These are phyloP conservation scores for Leccinum boreale DNA, from an alignment of 768 basidiomycete genomes.

Conservation along the genomic window DNA sequence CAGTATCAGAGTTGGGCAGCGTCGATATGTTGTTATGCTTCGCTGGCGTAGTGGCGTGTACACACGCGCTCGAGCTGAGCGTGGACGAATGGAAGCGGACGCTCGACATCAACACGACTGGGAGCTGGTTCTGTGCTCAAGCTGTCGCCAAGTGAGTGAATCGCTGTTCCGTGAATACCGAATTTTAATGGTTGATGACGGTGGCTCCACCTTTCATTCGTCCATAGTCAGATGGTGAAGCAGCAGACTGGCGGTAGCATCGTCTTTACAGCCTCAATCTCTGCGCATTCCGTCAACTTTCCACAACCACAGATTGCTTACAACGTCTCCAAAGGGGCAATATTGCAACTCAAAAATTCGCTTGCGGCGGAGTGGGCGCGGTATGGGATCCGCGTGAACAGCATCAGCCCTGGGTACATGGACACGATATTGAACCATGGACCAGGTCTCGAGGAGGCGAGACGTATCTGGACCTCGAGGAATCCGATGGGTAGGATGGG, in stretches of 20 bases:
- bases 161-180: background rate
- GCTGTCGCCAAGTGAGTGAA: conserved; percentile 33
- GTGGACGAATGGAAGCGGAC: conserved; percentile 36
- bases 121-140: conserved; percentile 44
- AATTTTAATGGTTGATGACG: background rate
- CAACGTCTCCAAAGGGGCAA: conserved; percentile 41
- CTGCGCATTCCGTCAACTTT: conserved; percentile 40
- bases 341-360: conserved; percentile 37
- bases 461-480: conserved; percentile 36
- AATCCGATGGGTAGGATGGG: conserved; percentile 46
- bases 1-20: conserved; percentile 29
- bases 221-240: conserved; percentile 38
- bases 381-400: conserved; percentile 42
- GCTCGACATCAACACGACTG: conserved; percentile 42
- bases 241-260: conserved; percentile 41
- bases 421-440: conserved; percentile 41
- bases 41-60: conserved; percentile 38
- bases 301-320: conserved; percentile 42
- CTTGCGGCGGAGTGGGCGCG: conserved; percentile 42
- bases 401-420: conserved; percentile 43
- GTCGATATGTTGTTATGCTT: conserved; percentile 41
- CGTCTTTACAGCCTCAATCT: conserved; percentile 42
- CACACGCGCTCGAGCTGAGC: conserved; percentile 31
- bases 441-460: conserved; percentile 29
- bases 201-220: background rate